Conservation (phyloP, 1,139 yeast genomes). For the Suhomyces maxii region DNA sequence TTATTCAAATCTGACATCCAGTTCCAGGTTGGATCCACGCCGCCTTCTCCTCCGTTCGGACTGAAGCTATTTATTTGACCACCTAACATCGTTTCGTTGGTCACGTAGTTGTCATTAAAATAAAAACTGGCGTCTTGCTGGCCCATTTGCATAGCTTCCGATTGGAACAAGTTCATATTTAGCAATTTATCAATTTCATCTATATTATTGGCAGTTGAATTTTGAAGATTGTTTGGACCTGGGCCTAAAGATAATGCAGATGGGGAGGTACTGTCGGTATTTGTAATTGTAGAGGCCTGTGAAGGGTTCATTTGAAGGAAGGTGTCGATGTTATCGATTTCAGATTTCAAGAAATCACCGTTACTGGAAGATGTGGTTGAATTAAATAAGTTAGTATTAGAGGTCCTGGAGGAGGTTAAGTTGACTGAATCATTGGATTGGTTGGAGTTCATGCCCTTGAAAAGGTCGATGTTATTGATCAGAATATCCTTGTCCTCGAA, state of each 20-base stretch:
- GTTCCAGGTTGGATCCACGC: conserved; percentile 15
- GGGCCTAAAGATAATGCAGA: conserved; percentile 4
- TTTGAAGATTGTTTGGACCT: conserved; percentile 1
- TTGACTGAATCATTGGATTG: not conserved
- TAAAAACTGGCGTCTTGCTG: conserved; percentile 1
- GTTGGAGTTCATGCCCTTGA: conserved; percentile 18
- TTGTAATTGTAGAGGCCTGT: conserved; percentile 4
- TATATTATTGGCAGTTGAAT: conserved; percentile 13
- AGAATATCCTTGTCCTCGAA: conserved; percentile 22
- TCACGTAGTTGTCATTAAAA: conserved; percentile 1
- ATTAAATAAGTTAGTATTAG: too few species aligned
- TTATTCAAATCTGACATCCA: conserved; percentile 10
- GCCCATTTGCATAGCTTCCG: conserved; percentile 29
- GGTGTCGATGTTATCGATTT: conserved; percentile 11
- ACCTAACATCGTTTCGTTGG: conserved; percentile 12
- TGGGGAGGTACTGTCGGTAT: conserved; percentile 7
- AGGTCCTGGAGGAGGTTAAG: too few species aligned
- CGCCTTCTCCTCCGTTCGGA: conserved; percentile 3
- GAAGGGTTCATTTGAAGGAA: conserved; percentile 8
- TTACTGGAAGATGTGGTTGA: not conserved
- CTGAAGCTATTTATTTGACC: conserved; percentile 8
- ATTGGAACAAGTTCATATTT: conserved; percentile 41
- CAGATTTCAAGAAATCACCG: not conserved
- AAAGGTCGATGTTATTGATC: conserved; percentile 25
- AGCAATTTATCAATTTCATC: conserved; percentile 46